Evolutionary conservation across 2,329 filamentous ascomycete species (phyloP).

Genomic region (Aotearoamyces nothofagi): DNA sequence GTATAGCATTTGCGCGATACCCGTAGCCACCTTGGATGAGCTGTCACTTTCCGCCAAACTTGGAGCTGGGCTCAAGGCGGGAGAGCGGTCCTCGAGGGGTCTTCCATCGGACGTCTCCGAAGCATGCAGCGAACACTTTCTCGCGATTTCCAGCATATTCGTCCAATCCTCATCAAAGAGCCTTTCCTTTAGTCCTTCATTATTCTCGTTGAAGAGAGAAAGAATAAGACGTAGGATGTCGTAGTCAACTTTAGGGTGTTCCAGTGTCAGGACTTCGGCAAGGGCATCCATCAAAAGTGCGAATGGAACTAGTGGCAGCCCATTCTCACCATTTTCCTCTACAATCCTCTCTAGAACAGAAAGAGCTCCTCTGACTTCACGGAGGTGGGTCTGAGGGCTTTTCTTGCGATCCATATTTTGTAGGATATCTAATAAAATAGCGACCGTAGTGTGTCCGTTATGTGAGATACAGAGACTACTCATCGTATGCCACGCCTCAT

Average conservation of each 20-base stretch:
- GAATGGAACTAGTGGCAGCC: slow-evolving; percentile 44
- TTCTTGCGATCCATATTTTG: slow-evolving; percentile 30
- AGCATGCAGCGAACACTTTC: slow-evolving; percentile 28
- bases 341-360: slow-evolving; percentile 47
- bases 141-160: slow-evolving; percentile 41
- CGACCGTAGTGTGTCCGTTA: slow-evolving; percentile 53
- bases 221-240: slow-evolving; percentile 26
- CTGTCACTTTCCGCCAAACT: slow-evolving; percentile 9
- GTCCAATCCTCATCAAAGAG: slow-evolving; percentile 53
- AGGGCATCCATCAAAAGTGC: slow-evolving; percentile 42
- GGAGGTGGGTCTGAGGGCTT: slow-evolving; percentile 33
- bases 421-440: slow-evolving; percentile 47
- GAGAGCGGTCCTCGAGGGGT: slow-evolving; percentile 9
- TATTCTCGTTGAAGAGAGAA: slow-evolving; percentile 36
- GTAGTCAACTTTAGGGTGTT: slow-evolving; percentile 17
- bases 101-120: slow-evolving; percentile 16
- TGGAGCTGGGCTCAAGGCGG: slow-evolving; percentile 6
- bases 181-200: slow-evolving; percentile 36
- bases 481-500: slow-evolving; percentile 54
- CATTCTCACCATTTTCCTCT: slow-evolving; percentile 41
- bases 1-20: slow-evolving; percentile 14
- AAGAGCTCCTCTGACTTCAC: slow-evolving; percentile 46
- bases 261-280: slow-evolving; percentile 26
- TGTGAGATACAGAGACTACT: slow-evolving; percentile 59
- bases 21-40: slow-evolving; percentile 11